phyloP scores from a whole-genome alignment of 306 rosid species.

The Pyrus pyrifolia region DNA sequence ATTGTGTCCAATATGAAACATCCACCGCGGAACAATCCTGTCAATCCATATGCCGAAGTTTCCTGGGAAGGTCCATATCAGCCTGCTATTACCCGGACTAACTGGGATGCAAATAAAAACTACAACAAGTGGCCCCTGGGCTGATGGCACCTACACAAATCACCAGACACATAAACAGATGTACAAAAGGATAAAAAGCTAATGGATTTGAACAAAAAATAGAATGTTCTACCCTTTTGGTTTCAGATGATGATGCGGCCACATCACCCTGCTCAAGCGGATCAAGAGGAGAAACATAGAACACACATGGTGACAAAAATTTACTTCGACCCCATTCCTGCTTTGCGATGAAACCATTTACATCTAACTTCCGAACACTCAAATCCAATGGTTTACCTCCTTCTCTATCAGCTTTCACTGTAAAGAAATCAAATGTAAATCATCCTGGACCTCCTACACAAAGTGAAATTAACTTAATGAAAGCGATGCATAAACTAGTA shows the following conservation, averaged over 20 bases:
- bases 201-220: neutral
- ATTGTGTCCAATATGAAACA: conserved; percentile 80
- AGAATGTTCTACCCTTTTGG: conserved; percentile 36
- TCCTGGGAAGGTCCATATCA: conserved; percentile 86
- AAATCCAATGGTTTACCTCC: conserved; percentile 84
- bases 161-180: neutral
- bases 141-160: conserved; percentile 40
- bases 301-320: conserved; percentile 68
- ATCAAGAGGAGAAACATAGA: conserved; percentile 32
- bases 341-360: conserved; percentile 56
- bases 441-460: conserved; percentile 13
- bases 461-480: conserved; percentile 1
- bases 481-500: conserved; percentile 6
- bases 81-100: conserved; percentile 91
- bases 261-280: conserved; percentile 33
- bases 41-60: conserved; percentile 68
- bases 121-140: conserved; percentile 27
- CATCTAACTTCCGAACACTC: conserved; percentile 37
- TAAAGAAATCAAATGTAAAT: conserved; percentile 11
- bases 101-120: conserved; percentile 76
- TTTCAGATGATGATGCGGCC: conserved; percentile 38
- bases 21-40: conserved; percentile 80
- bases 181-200: neutral
- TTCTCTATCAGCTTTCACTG: conserved; percentile 82
- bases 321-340: conserved; percentile 41